Evolutionary conservation across 768 basidiomycete species (phyloP), one percentile per base, ranked within the genome.

Genomic region (Dendrothele bispora): DNA sequence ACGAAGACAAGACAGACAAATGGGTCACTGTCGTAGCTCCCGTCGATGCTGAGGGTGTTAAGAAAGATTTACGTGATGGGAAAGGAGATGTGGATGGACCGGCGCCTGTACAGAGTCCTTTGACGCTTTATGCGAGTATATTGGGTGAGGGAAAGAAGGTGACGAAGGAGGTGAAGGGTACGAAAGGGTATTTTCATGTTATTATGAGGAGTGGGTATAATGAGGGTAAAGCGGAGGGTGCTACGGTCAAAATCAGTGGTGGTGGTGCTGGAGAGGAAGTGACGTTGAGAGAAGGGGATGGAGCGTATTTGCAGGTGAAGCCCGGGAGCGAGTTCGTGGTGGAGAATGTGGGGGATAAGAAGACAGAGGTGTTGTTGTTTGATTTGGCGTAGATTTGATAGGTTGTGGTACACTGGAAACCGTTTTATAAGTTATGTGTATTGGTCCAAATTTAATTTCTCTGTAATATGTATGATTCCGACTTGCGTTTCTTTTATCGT

Each of bases 151-250:
- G 75, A 2, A 71, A 72, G 46, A 75, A 71, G 10, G 57, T 93
- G 43, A 64, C 71, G 49, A 79, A 84, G 59, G 65, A 60, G 7
- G 70, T 93, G 36, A 63, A 65, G 24, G 72, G 69, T 2, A 68
- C 59, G 58, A 88, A 89, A 59, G 86, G 80, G 3, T 95, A 95
- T 61, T 66, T 95, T 18, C 95, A 98, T 54, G 78, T 93, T 39
- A 75, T 93, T 41, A 93, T 95, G 71, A 87, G 77, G 5, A 84
- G 83, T 22, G 93, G 92, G 3, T 95, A 89, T 65, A 87, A 89
- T 52, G 58, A 77, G 1, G 73, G 75, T 1, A 58, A 66, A 25
- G 75, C 83, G 0, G 65, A 57, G 2, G 91, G 90, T 0, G 83
- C 80, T 0, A 67, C 64, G 17, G 63, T 95, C 39, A 78, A 68